Conservation (phyloP, 2,329 filamentous ascomycete species). For the Penicillium aurantiogriseum region DNA sequence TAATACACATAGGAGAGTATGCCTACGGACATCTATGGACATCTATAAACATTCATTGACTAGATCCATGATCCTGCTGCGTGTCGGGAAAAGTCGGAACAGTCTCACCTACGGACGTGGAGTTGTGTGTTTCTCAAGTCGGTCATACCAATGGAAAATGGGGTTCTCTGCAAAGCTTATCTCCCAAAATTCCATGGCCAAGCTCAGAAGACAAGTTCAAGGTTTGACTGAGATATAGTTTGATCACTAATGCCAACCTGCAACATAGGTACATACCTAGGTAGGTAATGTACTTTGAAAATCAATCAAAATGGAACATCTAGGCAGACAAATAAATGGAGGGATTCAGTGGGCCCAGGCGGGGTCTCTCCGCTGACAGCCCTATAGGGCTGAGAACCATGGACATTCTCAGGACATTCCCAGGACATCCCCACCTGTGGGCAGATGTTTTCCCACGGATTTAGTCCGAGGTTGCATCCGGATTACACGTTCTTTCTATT, state of each 20-base stretch:
- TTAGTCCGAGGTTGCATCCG: conserved; percentile 5
- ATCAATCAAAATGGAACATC: neutral
- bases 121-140: neutral
- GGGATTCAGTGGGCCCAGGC: neutral
- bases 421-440: no score
- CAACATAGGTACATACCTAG: neutral
- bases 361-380: neutral
- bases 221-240: no score
- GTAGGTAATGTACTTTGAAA: neutral
- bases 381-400: conserved; percentile 13
- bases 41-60: neutral
- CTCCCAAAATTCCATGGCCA: no score
- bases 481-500: neutral
- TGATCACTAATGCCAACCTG: neutral
- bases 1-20: neutral
- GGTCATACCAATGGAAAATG: no score
- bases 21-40: no score
- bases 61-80: neutral
- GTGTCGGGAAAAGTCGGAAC: no score
- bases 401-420: neutral
- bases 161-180: no score
- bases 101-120: no score
- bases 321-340: neutral
- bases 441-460: neutral
- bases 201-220: no score